Base-by-base conservation (phyloP, 1,139 yeast genomes). In the Pichia sp. region DNA sequence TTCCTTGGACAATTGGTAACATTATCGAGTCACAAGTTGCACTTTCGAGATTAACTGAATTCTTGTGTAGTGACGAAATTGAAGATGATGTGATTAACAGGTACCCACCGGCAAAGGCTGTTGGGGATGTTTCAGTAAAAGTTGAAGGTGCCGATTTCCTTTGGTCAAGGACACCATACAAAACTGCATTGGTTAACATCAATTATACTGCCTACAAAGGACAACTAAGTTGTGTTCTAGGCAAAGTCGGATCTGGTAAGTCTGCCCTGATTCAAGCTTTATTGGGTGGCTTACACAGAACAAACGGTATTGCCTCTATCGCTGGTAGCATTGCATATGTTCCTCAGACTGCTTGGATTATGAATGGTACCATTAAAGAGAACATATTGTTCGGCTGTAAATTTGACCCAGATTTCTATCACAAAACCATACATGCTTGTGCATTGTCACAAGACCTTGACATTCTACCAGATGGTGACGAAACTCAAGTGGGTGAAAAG, bases 261-360 rank as follows among this genome's bases (percentile, higher is more conserved):
- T 87, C 97, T 14, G 89, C 97, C 0, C 72, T 93, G 49, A 76
- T 93, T 61, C 95, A 89, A 70, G 83, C 95, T 24, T 75, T 91
- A 44, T 74, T 93, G 46, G 99, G 98, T 62, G 96, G 92, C 64
- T 76, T 92, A 60, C 85, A 87, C 71, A 87, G 88, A 70, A 77
- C 85, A 33, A 81, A 81, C 53, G 99, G 99, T 54, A 73, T 78
- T 42, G 95, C 89, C 3, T 75, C 75, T 40, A 79, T 87, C 36
- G 85, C 81, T 64, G 99, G 99, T 52, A 78, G 80, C 48, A 76
- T 91, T 46, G 97, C 98, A 0, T 93, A 92, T 71, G 97, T 88
- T 46, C 87, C 97, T 3, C 99, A 93, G 72, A 76, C 79, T n/a
- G 83, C 98, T 2, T 93, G 98, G 98, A 90, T 93, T 58, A 89